These are phyloP conservation scores for Phyllosticta ampelicida DNA, from an alignment of 2,329 filamentous ascomycete species.

Conservation along the genomic window DNA sequence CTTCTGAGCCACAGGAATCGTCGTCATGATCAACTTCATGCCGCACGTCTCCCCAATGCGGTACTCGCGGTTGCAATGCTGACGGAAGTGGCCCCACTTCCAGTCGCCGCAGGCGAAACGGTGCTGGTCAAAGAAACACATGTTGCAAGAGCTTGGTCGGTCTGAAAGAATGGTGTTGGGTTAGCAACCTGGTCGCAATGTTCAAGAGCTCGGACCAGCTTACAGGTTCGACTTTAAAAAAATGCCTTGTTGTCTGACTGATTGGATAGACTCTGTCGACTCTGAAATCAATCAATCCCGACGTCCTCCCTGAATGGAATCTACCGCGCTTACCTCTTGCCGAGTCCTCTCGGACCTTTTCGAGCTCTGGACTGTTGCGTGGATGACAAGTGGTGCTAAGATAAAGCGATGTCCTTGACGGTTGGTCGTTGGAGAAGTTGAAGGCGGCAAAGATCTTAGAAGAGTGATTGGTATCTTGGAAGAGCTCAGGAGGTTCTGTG, in stretches of 20 bases:
- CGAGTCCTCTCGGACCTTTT: background rate
- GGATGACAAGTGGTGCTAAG: background rate
- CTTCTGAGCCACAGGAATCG: slow-evolving; percentile 49
- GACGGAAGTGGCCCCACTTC: slow-evolving; percentile 88
- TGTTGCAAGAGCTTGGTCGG: slow-evolving; percentile 29
- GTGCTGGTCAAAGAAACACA: slow-evolving; percentile 96
- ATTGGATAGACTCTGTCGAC: slow-evolving; percentile 9
- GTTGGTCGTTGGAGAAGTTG: background rate
- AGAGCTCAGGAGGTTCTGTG: slow-evolving; percentile 6
- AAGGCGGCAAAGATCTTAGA: slow-evolving; percentile 6
- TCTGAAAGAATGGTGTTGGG: slow-evolving; percentile 1
- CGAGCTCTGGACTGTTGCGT: slow-evolving; percentile 1
- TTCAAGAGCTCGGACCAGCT: slow-evolving; percentile 10
- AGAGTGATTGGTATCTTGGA: slow-evolving; percentile 3
- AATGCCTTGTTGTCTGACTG: slow-evolving; percentile 9
- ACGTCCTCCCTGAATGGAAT: background rate
- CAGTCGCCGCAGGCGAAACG: slow-evolving; percentile 79
- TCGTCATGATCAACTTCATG: slow-evolving; percentile 76
- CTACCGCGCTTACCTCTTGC: slow-evolving; percentile 2
- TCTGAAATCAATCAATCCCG: slow-evolving; percentile 2
- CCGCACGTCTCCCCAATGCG: slow-evolving; percentile 94
- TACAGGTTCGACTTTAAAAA: slow-evolving; percentile 8
- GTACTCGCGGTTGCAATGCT: slow-evolving; percentile 91
- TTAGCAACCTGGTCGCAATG: slow-evolving; percentile 1
- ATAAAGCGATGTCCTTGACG: slow-evolving; percentile 1